Evolutionary conservation across 148 eudicot species (phyloP).

Genomic region (Cornus suecica): DNA sequence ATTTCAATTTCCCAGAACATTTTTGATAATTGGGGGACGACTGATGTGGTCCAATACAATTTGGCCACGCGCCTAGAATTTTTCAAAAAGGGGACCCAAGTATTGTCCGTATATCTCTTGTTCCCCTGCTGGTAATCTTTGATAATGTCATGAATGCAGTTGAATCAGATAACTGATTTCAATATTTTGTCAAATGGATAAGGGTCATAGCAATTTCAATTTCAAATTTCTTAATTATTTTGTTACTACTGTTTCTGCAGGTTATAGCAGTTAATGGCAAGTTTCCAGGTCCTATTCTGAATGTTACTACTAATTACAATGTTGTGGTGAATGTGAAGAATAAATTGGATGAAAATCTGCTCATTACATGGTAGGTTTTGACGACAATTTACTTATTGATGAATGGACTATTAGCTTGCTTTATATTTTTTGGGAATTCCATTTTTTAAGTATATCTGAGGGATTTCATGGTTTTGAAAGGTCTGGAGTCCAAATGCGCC

Average conservation of each 20-base stretch:
- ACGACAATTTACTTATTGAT: not conserved
- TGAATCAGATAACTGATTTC: not conserved
- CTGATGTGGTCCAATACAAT: too few species aligned
- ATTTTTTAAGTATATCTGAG: not conserved
- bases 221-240: too few species aligned
- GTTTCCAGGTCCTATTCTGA: conserved; percentile 76
- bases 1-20: too few species aligned
- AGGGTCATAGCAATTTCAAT: too few species aligned
- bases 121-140: not conserved
- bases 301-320: conserved; percentile 70
- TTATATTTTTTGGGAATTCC: not conserved
- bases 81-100: too few species aligned
- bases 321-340: conserved; percentile 68
- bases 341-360: conserved; percentile 70
- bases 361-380: conserved; percentile 65
- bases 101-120: too few species aligned
- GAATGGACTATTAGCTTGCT: not conserved
- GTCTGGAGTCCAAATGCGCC: conserved; percentile 81
- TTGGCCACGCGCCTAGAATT: too few species aligned
- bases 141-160: not conserved
- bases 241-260: conserved; percentile 33
- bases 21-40: too few species aligned
- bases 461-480: conserved; percentile 29
- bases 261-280: conserved; percentile 74
- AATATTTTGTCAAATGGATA: too few species aligned